Evolutionary conservation across 768 basidiomycete species (phyloP), one percentile per base, ranked within the genome.

Genomic region (Russula compacta): DNA sequence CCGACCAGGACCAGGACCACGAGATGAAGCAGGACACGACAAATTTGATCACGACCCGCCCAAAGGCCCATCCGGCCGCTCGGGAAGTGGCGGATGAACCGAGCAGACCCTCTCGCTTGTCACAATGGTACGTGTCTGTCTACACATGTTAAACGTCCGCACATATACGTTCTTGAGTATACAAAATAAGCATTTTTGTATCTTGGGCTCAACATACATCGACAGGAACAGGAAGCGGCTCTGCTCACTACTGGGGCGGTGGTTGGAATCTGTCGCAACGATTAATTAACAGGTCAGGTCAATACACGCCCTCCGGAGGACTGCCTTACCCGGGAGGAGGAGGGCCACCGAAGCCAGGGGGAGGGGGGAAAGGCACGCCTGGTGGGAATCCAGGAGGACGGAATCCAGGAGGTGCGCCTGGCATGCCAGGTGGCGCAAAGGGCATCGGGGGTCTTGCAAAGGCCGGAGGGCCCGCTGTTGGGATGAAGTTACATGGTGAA

Each of bases 321-420:
- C 43, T 56, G 43, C 70, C 81, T 72, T 75, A 94, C 92, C 91
- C 90, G 67, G 91, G 89, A n/a, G 60, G 50, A 60, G 91, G 90
- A 65, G 89, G 87, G 2, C 85, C 87, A 64, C 76, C 81, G 71
- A 92, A 90, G 11, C 89, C 89, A 55, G 89, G 86, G 48, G 90
- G 89, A 46, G 89, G 87, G 55, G 83, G 81, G 75, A 89, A 89
- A 14, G 85, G 82, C 81, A 86, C 85, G 54, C 87, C 86, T 29
- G 85, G 85, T 56, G 89, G 88, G 78, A 90, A 88, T 49, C 89
- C 88, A 53, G 87, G 88, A 29, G 90, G 88, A 54, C 86, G 78
- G 79, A 91, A 91, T 58, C 89, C 89, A 51, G 90, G 89, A 44
- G 92, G 92, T 39, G 88, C 84, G 12, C 89, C 90, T 32, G 87